These are phyloP conservation scores for Chlorella sorokiniana DNA, from an alignment of 139 green algal genomes.

Conservation along the genomic window DNA sequence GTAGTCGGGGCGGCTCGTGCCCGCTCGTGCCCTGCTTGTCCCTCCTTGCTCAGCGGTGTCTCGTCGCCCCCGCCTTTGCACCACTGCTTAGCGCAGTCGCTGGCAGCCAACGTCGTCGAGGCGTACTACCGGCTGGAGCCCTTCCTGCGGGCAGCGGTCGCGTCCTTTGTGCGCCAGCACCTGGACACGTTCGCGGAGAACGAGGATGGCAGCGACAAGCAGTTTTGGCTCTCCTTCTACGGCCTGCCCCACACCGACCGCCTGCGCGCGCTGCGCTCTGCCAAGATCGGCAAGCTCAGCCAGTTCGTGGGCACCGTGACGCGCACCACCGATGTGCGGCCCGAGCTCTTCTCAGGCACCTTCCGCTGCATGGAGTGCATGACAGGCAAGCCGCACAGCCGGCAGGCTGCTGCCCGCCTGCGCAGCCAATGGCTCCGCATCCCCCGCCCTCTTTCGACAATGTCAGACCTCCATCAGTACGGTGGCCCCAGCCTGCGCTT, in stretches of 20 bases:
- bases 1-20: no score
- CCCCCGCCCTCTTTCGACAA: no score
- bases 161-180: constrained; percentile 76
- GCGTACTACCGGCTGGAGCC: constrained; percentile 74
- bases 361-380: constrained; percentile 93
- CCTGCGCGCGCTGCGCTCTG: constrained; percentile 50
- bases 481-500: no score
- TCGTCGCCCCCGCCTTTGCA: not conserved
- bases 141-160: constrained; percentile 71
- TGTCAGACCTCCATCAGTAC: no score
- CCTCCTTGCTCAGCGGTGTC: no score
- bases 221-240: constrained; percentile 89
- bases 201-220: constrained; percentile 66
- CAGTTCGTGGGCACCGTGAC: constrained; percentile 91
- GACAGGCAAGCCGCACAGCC: not conserved
- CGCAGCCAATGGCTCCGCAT: no score
- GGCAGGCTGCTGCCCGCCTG: not conserved
- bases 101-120: constrained; percentile 40
- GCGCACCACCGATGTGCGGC: constrained; percentile 91
- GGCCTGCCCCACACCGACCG: constrained; percentile 59
- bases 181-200: constrained; percentile 60
- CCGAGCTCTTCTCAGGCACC: constrained; percentile 91
- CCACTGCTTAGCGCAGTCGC: constrained; percentile 20
- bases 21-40: no score
- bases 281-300: constrained; percentile 58